Evolutionary conservation across 2,329 filamentous ascomycete species (phyloP), one percentile per base, ranked within the genome.

Genomic region (Chalaropsis thielavioides): DNA sequence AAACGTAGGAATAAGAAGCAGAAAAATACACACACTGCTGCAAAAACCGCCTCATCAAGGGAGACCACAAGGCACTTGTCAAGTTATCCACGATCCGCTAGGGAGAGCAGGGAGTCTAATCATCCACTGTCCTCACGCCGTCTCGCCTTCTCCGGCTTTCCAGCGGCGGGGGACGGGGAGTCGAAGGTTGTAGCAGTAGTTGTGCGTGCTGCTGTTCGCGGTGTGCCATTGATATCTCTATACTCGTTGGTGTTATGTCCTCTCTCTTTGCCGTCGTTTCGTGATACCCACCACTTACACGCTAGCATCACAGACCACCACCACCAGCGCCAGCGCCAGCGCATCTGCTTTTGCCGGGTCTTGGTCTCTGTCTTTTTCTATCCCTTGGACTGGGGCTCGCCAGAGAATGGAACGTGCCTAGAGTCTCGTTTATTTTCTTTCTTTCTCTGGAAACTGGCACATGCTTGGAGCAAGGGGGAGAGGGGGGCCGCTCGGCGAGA

Each of bases 81-180:
- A 62, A 46, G 7, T 62, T 22, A n/a, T 24, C 27, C 27, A 15
- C 41, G 31, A 31, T 46, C 27, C 24, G 19, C 41, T 62, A 46
- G 40, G 22, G 24, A 38, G 41, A 38, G 4, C 60, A 62, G 60
- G 60, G 60, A 31, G 41, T 46, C 31, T 62, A 62, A 46, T 62
- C 41, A 31, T 49, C 43, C 60, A 35, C n/a, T n/a, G n/a, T 56
- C 22, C 31, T 35, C 17, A 15, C 11, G 11, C 13, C 41, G 13
- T 43, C 41, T 13, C 41, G 41, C 11, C 6, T n/a, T 13, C 15
- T 43, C 17, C 7, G 41, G 11, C 41, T 3, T 17, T 15, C 15
- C n/a, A 17, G n/a, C 43, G n/a, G 43, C 4, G n/a, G 6, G 4
- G n/a, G 43, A n/a, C 10, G 43, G 15, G n/a, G 15, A 2, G 1